A percentile compares a stretch with the other conserved stretches of the same genome.
Conservation (phyloP, 106 monocot species). For the Gastrodia elata region DNA sequence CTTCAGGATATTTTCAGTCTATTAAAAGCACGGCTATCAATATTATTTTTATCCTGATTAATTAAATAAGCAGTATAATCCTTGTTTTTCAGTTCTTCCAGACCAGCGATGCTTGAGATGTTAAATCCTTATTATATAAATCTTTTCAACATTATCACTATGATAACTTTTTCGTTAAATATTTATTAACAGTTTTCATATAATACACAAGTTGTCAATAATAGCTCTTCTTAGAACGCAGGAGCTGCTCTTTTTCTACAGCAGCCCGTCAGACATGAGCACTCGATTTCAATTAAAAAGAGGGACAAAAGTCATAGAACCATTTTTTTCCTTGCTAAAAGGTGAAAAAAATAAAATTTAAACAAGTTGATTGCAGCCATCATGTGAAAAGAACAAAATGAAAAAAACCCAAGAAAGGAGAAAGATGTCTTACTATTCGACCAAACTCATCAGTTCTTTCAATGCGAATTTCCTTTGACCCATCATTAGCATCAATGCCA, state of each 20-base stretch:
- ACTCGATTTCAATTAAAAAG: not conserved
- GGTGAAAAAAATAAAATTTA: not conserved
- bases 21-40: too few species aligned
- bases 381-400: not conserved
- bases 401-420: not conserved
- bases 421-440: conserved; percentile 61
- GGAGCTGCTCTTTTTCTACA: not conserved
- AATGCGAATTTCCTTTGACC: conserved; percentile 86
- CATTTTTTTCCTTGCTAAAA: not conserved
- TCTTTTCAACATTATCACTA: not conserved
- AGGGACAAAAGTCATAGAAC: not conserved
- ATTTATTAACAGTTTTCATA: not conserved
- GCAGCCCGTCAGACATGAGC: not conserved
- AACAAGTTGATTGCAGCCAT: not conserved
- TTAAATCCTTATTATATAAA: not conserved
- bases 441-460: conserved; percentile 95
- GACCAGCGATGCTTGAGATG: not conserved
- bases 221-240: not conserved
- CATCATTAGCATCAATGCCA: conserved; percentile 65
- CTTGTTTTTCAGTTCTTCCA: too few species aligned
- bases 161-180: not conserved
- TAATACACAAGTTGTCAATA: not conserved
- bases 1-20: too few species aligned
- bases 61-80: too few species aligned
- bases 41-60: too few species aligned